Evolutionary conservation across 169 alveolate genomes (phyloP).

Genomic region (Plasmodium knowlesi): DNA sequence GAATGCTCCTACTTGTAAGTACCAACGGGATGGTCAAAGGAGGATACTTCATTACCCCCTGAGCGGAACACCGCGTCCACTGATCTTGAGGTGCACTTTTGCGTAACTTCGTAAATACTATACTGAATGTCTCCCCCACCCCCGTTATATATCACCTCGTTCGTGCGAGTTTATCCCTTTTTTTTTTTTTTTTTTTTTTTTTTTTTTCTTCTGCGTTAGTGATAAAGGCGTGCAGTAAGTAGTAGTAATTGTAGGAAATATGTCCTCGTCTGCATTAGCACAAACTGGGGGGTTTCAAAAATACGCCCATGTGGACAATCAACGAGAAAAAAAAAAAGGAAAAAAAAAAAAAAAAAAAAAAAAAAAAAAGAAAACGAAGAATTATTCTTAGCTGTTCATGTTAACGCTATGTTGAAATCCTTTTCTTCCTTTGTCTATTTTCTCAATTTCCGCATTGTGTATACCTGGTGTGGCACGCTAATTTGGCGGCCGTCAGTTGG

Average conservation of each 20-base stretch:
- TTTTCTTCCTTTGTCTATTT: slow-evolving; percentile 17
- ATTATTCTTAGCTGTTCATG: slow-evolving; percentile 10
- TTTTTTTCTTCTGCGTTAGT: not conserved
- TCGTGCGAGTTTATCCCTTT: not conserved
- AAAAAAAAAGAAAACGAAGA: slow-evolving; percentile 22
- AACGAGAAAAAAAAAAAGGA: not conserved
- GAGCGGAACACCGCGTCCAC: not conserved
- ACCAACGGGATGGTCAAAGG: not conserved
- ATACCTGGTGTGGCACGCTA: not conserved
- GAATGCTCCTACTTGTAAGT: not conserved
- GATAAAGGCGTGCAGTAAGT: not conserved
- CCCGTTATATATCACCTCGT: not conserved
- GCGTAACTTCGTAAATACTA: not conserved
- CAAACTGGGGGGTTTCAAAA: slow-evolving; percentile 2
- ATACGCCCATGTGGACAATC: not conserved
- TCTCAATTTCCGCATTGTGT: not conserved
- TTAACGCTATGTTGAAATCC: not conserved
- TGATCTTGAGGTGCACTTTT: not conserved
- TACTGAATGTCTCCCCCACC: not conserved
- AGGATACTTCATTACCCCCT: not conserved
- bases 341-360: slow-evolving; percentile 9
- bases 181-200: too few relatives aligned
- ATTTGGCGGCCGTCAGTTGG: not conserved
- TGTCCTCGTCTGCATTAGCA: not conserved
- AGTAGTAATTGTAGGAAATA: not conserved